Evolutionary conservation across 176 grass and related monocot genomes (phyloP).

Genomic region (Aegilops tauschii): DNA sequence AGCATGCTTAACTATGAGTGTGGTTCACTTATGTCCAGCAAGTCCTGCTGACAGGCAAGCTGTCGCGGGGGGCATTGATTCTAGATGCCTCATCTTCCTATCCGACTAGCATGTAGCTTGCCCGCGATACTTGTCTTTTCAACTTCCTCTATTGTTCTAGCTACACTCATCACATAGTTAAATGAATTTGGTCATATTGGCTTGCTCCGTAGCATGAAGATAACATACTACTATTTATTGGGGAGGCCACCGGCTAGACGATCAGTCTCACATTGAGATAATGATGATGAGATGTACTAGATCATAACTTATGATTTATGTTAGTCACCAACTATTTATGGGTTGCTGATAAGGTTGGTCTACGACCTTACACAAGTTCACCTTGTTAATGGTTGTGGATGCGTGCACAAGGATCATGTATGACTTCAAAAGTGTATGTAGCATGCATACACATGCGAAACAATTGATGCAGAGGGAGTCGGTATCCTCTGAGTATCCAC

Average conservation of each 20-base stretch:
- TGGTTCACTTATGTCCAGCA: too few relatives aligned
- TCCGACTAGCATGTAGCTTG: not conserved
- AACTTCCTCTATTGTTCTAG: not conserved
- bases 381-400: not conserved
- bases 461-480: not conserved
- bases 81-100: not conserved
- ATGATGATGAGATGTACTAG: too few relatives aligned
- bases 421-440: not conserved
- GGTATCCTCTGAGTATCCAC: too few relatives aligned
- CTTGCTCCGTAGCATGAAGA: not conserved
- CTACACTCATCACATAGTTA: not conserved
- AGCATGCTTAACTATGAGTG: too few relatives aligned
- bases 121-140: not conserved
- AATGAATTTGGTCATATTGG: not conserved
- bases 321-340: not conserved
- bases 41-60: not conserved
- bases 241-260: too few relatives aligned
- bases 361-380: too few relatives aligned
- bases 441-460: not conserved
- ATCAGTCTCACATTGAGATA: too few relatives aligned
- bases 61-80: rapidly evolving
- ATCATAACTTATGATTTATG: too few relatives aligned
- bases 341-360: too few relatives aligned
- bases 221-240: not conserved
- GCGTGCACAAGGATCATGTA: not conserved